Evolutionary conservation across 139 green algal genomes (phyloP).

Genomic region (Chlamydomonas applanata): DNA sequence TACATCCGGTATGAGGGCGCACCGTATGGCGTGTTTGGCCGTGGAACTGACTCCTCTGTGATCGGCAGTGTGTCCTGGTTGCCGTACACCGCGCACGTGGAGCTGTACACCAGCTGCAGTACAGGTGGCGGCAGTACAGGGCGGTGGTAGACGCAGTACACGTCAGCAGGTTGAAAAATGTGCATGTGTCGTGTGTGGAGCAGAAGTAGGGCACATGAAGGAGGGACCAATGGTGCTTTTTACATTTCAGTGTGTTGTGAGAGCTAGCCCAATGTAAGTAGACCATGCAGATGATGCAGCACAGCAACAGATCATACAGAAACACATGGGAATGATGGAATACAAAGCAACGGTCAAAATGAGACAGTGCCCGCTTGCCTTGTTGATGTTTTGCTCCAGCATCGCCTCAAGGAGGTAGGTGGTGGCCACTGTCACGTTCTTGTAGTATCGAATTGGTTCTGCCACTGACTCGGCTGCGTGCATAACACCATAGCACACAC

Average conservation of each 20-base stretch:
- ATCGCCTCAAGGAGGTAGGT: slow-evolving; percentile 69
- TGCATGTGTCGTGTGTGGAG: too few species aligned
- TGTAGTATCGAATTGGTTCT: slow-evolving; percentile 64
- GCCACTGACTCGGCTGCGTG: slow-evolving; percentile 42
- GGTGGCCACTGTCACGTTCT: slow-evolving; percentile 76
- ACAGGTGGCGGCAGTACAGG: background rate
- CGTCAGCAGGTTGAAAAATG: background rate
- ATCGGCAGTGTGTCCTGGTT: slow-evolving; percentile 65
- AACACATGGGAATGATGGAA: too few species aligned
- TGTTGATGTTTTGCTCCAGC: slow-evolving; percentile 38
- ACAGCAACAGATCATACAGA: too few species aligned
- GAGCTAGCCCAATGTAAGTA: too few species aligned
- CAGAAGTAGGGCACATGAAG: background rate
- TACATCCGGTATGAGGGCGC: too few species aligned
- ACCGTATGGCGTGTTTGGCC: slow-evolving; percentile 73
- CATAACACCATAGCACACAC: background rate
- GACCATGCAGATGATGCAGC: too few species aligned
- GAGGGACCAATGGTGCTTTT: background rate
- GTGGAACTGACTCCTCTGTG: slow-evolving; percentile 66
- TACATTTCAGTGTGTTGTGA: background rate
- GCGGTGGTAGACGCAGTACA: background rate
- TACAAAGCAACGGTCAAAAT: too few species aligned
- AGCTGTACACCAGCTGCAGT: slow-evolving; percentile 40
- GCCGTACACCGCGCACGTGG: slow-evolving; percentile 75
- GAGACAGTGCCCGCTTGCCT: slow-evolving; percentile 58